A percentile compares a stretch with the other conserved stretches of the same genome.
Conservation (phyloP, 805 yeast species). For the Wickerhamiella occidentalis region DNA sequence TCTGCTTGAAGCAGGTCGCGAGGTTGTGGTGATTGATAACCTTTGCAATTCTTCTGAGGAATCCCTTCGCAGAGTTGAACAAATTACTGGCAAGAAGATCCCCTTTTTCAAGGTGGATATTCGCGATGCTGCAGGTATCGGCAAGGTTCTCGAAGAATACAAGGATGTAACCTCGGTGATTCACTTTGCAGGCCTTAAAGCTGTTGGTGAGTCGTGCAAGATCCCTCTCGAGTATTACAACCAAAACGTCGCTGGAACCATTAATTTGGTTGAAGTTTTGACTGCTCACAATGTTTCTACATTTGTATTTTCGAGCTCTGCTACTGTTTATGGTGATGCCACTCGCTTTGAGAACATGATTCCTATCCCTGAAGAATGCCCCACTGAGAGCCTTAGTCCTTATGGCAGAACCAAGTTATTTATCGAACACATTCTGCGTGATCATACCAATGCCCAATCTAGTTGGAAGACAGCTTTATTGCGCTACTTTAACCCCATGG, state of each 20-base stretch:
- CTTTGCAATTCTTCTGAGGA: slow-evolving; percentile 54
- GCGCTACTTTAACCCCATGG: slow-evolving; percentile 74
- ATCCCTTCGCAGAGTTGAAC: slow-evolving; percentile 50
- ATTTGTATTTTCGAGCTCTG: slow-evolving; percentile 65
- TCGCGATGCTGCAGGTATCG: slow-evolving; percentile 38
- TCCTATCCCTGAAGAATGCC: slow-evolving; percentile 70
- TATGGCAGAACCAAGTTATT: slow-evolving; percentile 62
- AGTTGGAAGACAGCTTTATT: slow-evolving; percentile 41
- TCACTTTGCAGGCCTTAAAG: slow-evolving; percentile 75
- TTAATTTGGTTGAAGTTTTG: slow-evolving; percentile 46
- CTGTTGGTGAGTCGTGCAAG: slow-evolving; percentile 65
- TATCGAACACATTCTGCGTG: slow-evolving; percentile 51
- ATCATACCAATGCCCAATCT: slow-evolving; percentile 35
- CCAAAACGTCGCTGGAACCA: slow-evolving; percentile 55
- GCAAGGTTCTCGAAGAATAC: slow-evolving; percentile 37
- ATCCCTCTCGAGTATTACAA: slow-evolving; percentile 58
- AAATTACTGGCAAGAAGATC: slow-evolving; percentile 35
- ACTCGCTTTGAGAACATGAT: slow-evolving; percentile 58
- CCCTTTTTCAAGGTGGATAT: slow-evolving; percentile 51
- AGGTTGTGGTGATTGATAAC: slow-evolving; percentile 65
- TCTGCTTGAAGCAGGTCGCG: slow-evolving; percentile 46
- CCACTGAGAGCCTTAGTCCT: slow-evolving; percentile 63
- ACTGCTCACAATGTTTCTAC: slow-evolving; percentile 35
- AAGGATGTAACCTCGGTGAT: slow-evolving; percentile 45
- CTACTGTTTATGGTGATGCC: slow-evolving; percentile 77